Base-by-base conservation (phyloP, 2,329 filamentous ascomycete genomes). In the Dactylonectria estremocensis region DNA sequence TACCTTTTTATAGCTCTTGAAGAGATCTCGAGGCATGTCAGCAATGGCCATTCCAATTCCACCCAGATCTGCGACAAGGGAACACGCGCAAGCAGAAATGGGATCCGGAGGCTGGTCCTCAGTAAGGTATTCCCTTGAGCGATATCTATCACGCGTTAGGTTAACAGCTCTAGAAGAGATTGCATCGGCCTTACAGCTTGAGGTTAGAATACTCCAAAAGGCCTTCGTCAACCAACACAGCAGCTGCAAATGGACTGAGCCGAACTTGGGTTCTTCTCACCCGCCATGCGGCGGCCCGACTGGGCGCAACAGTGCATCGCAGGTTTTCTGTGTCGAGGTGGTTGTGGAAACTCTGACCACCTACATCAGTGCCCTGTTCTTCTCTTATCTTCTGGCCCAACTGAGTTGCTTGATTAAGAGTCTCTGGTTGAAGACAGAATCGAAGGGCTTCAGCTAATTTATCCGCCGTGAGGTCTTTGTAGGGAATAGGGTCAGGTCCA, bases 1-100 rank as follows among this genome's bases (percentile, higher is more conserved):
- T 14, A 61, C 64, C 22, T 72, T 73, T 50, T 73, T 72, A 9
- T 76, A 74, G 16, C 75, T 76, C 55, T 84, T 87, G 78, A 90
- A 88, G 5, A 90, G 78, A 66, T 89, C 86, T 18, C 86, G 81
- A 2, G 89, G 89, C 72, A 91, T 87, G 75, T 97, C 94, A 1
- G 93, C 93, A 46, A 97, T 86, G 1, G 94, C 93, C 88, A 97
- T 92, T 75, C 93, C 89, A 64, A 98, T 91, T 45, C 89, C 92
- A 28, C 92, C 91, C 53, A 96, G 85, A n/a, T 95, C 95, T 6
- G 93, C 92, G n/a, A 97, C 84, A 1, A 98, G 81, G 0, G 95
- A 93, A 50, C 90, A 89, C 0, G 94, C 91, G 16, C 90, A 93
- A 20, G 93, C 94, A 14, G 92, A 91, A 24, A 97, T 88, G 0